phyloP scores from a whole-genome alignment of 2,329 filamentous ascomycete genomes.

The Salinomyces thailandicus region DNA sequence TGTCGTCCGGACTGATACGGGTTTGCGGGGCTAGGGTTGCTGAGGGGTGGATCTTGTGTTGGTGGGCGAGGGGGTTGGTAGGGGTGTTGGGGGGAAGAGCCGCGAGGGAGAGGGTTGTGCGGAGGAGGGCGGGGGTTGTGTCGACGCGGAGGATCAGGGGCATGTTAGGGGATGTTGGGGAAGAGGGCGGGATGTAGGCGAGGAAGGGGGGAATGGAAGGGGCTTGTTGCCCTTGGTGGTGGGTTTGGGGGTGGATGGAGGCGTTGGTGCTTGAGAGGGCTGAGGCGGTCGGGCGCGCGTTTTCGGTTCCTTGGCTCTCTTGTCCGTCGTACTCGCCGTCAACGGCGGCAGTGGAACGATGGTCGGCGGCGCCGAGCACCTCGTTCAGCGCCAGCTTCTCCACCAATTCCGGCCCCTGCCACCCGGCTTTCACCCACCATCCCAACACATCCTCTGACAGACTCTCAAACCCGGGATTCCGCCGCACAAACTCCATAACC shows the following conservation, averaged over 20 bases:
- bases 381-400: constrained; percentile 65
- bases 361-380: constrained; percentile 44
- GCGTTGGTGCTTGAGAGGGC: constrained; percentile 39
- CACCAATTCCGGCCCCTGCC: constrained; percentile 67
- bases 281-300: too few relatives aligned
- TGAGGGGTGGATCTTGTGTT: constrained; percentile 70
- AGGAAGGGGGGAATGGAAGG: constrained; percentile 56
- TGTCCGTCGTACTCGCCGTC: constrained; percentile 15
- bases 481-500: constrained; percentile 72
- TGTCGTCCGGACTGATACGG: constrained; percentile 73
- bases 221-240: constrained; percentile 2
- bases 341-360: constrained; percentile 14
- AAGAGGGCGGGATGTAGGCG: constrained; percentile 63
- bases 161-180: constrained; percentile 30
- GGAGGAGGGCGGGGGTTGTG: constrained; percentile 69
- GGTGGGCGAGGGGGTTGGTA: constrained; percentile 57
- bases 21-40: constrained; percentile 70
- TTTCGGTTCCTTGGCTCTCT: too few relatives aligned
- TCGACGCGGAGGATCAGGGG: constrained; percentile 81
- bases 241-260: constrained; percentile 20
- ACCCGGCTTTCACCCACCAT: constrained; percentile 90
- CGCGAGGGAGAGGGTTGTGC: constrained; percentile 73
- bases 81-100: constrained; percentile 27
- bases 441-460: constrained; percentile 86
- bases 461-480: constrained; percentile 73